A percentile compares a stretch with the other conserved stretches of the same genome.
phyloP scores from a whole-genome alignment of 176 grass and related monocot species.

The Ananas comosus region DNA sequence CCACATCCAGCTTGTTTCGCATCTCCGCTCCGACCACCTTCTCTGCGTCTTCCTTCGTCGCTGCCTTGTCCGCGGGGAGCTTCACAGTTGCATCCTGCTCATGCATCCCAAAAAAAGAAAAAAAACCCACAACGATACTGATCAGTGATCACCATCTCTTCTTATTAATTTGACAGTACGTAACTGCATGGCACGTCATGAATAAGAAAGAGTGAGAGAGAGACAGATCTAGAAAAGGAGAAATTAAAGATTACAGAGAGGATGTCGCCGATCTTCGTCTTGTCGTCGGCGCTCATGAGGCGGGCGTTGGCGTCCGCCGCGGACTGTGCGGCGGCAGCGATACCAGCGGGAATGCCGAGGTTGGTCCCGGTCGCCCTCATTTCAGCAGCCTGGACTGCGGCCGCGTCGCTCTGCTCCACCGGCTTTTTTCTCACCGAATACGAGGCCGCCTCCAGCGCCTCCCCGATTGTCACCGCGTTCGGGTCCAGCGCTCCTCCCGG shows the following conservation, averaged over 20 bases:
- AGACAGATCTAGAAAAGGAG: background rate
- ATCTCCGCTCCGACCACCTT: slow-evolving; percentile 24
- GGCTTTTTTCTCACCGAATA: slow-evolving; percentile 9
- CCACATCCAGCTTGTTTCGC: slow-evolving; percentile 5
- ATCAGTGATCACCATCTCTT: background rate
- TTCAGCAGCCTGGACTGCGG: slow-evolving; percentile 50
- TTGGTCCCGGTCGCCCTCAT: slow-evolving; percentile 26
- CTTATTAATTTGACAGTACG: background rate
- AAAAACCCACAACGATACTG: background rate
- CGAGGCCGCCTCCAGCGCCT: slow-evolving; percentile 29
- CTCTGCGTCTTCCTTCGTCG: slow-evolving; percentile 40
- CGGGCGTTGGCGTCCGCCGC: slow-evolving; percentile 34
- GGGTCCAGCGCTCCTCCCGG: slow-evolving; percentile 1
- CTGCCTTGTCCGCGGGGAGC: slow-evolving; percentile 39
- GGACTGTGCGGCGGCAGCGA: slow-evolving; percentile 26
- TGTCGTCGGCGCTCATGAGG: slow-evolving; percentile 23
- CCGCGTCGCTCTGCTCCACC: slow-evolving; percentile 37
- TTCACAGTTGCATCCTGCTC: slow-evolving; percentile 37
- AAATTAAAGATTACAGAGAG: slow-evolving; percentile 16
- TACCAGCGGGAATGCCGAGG: slow-evolving; percentile 13
- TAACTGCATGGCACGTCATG: background rate
- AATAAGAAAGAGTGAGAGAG: background rate
- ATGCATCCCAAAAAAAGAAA: background rate
- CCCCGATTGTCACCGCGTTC: slow-evolving; percentile 22
- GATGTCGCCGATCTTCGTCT: slow-evolving; percentile 47